Evolutionary conservation across 2,329 filamentous ascomycete genomes (phyloP), one percentile per base, ranked within the genome.

Genomic region (Xylariaceae sp.): DNA sequence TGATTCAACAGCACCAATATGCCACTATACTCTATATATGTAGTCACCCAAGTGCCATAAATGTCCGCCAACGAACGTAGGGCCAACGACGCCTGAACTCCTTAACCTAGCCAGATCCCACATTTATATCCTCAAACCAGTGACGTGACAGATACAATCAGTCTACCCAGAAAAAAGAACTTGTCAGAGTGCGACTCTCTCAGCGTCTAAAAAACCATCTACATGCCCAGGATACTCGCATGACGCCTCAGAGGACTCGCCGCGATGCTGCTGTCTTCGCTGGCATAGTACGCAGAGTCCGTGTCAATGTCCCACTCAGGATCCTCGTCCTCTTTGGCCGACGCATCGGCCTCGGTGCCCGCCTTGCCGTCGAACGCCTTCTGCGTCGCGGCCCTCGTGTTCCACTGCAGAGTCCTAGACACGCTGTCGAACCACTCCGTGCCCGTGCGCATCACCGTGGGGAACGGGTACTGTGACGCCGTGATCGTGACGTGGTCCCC

Each of bases 381-480:
- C 64, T 98, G 92, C 38, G 83, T 83, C 4, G 90, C 89, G 4
- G 88, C 89, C 31, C 92, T 77, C 17, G 85, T 90, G 65, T 98
- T 98, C 92, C 92, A 98, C 47, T 89, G 77, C 43, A 98, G 71
- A 3, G 90, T 95, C 44, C 90, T 79, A 37, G 86, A 88, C 34
- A 98, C 88, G 56, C 87, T 94, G 62, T 96, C 86, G 59, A 98
- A 96, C 92, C 92, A 98, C 62, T 98, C 92, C 1, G 83, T 85
- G 45, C 83, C 83, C 47, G 84, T 87, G 48, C 88, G 85, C 41
- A 94, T 87, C 30, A 98, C 90, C 1, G 92, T 97, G 3, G 92
- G 92, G 68, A 98, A 97, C 0, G 92, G 92, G 57, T 96, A 98
- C 60, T 94, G 88, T 19, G 86, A 94, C 3, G 92, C 92, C 28